A percentile compares a stretch with the other conserved stretches of the same genome.
Conservation (phyloP, 2,329 filamentous ascomycete genomes). For the Epichloe amarillans region DNA sequence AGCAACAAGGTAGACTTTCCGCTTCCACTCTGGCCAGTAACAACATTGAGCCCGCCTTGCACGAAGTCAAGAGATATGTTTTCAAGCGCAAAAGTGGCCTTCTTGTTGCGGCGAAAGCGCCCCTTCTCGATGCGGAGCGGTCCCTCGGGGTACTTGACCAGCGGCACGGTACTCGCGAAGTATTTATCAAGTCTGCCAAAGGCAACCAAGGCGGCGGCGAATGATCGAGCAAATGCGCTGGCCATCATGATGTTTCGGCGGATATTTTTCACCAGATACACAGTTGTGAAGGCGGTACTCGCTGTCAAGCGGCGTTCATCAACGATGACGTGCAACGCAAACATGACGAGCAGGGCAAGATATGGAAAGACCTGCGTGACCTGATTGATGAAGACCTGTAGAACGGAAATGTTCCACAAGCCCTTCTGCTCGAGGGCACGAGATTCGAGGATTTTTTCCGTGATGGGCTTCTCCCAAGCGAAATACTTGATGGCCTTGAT, state of each 20-base stretch:
- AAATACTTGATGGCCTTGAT: slow-evolving; percentile 49
- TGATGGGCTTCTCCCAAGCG: slow-evolving; percentile 42
- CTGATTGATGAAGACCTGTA: slow-evolving; percentile 33
- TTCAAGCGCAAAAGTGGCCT: slow-evolving; percentile 34
- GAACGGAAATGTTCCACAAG: slow-evolving; percentile 38
- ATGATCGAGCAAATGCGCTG: slow-evolving; percentile 26
- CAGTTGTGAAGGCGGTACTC: slow-evolving; percentile 44
- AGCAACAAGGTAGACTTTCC: slow-evolving; percentile 44
- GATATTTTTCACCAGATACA: slow-evolving; percentile 38
- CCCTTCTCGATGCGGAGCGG: slow-evolving; percentile 30
- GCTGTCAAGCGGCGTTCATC: slow-evolving; percentile 35
- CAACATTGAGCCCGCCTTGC: slow-evolving; percentile 38
- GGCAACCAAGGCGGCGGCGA: slow-evolving; percentile 26
- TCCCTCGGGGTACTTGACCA: slow-evolving; percentile 30
- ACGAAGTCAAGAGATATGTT: slow-evolving; percentile 38
- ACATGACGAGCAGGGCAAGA: slow-evolving; percentile 39
- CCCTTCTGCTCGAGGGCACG: slow-evolving; percentile 38
- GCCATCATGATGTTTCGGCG: slow-evolving; percentile 38
- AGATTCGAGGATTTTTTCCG: slow-evolving; percentile 34
- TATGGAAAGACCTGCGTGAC: slow-evolving; percentile 39
- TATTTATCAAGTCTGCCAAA: slow-evolving; percentile 40
- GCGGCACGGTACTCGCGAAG: slow-evolving; percentile 35
- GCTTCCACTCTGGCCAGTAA: slow-evolving; percentile 40
- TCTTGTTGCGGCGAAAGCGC: slow-evolving; percentile 35
- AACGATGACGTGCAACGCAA: slow-evolving; percentile 36